phyloP scores from a whole-genome alignment of 2,329 filamentous ascomycete species.

The Fusarium sp. region DNA sequence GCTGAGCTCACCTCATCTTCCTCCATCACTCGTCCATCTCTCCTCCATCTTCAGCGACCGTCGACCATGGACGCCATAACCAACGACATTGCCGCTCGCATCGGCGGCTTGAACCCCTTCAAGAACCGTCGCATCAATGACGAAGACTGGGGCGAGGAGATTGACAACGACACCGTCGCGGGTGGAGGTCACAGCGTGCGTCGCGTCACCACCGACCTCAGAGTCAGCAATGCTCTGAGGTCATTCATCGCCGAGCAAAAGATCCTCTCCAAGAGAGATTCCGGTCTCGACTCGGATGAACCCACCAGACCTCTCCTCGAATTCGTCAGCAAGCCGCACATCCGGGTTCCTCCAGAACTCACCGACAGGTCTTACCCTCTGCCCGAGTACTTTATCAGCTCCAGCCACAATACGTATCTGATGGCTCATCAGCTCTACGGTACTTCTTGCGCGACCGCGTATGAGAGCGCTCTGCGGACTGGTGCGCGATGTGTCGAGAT shows the following conservation, averaged over 20 bases:
- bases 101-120: constrained; percentile 50
- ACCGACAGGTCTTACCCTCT: constrained; percentile 70
- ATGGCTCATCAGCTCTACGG: constrained; percentile 78
- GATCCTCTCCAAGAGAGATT: constrained; percentile 62
- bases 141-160: constrained; percentile 51
- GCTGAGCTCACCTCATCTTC: constrained; percentile 20
- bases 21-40: constrained; percentile 13
- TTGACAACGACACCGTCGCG: constrained; percentile 60
- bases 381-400: constrained; percentile 79
- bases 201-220: constrained; percentile 64
- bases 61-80: constrained; percentile 16
- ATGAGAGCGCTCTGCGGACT: constrained; percentile 70
- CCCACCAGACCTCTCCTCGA: constrained; percentile 59
- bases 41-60: constrained; percentile 9
- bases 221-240: constrained; percentile 70
- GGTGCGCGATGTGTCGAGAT: constrained; percentile 80
- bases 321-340: constrained; percentile 68
- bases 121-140: constrained; percentile 45
- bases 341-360: constrained; percentile 65
- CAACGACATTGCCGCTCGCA: constrained; percentile 46
- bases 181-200: constrained; percentile 70
- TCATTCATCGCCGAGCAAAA: constrained; percentile 66
- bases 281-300: constrained; percentile 56
- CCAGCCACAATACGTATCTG: constrained; percentile 80
- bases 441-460: constrained; percentile 70